These are phyloP conservation scores for Saturnispora kantuleensis DNA, from an alignment of 805 yeast species.

Conservation along the genomic window DNA sequence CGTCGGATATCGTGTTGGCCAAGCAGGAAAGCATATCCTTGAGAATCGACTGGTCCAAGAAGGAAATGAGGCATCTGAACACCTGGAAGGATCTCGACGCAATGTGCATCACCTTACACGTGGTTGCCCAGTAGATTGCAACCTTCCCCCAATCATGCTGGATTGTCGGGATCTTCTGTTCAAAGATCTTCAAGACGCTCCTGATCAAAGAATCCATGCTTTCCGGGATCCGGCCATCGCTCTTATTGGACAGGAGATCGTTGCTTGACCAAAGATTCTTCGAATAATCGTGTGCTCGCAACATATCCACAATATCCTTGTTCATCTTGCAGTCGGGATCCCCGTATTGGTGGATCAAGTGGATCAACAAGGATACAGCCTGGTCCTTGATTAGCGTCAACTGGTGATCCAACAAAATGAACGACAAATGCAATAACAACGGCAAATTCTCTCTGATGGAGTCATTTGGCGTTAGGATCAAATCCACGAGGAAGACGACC, in stretches of 20 bases:
- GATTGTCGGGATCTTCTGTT: constrained; percentile 35
- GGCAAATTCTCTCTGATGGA: constrained; percentile 54
- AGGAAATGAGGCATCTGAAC: constrained; percentile 73
- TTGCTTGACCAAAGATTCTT: constrained; percentile 73
- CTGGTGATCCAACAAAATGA: constrained; percentile 83
- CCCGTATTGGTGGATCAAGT: constrained; percentile 56
- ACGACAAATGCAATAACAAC: constrained; percentile 63
- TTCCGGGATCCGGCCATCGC: constrained; percentile 76
- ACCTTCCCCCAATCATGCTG: constrained; percentile 80
- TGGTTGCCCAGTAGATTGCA: constrained; percentile 89
- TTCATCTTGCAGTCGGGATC: constrained; percentile 42
- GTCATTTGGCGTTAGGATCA: constrained; percentile 59
- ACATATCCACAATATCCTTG: constrained; percentile 43
- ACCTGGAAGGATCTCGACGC: constrained; percentile 96
- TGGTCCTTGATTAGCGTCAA: constrained; percentile 74
- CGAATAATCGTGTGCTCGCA: constrained; percentile 44
- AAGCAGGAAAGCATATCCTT: constrained; percentile 89
- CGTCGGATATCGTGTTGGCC: constrained; percentile 89
- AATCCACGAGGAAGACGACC: constrained; percentile 72
- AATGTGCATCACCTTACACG: constrained; percentile 93
- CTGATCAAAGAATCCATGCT: constrained; percentile 71
- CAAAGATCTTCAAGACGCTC: constrained; percentile 49
- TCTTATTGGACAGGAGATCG: constrained; percentile 65
- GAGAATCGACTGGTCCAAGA: constrained; percentile 78
- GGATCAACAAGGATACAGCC: constrained; percentile 66